A percentile compares a stretch with the other conserved stretches of the same genome.
Evolutionary conservation across 2,329 filamentous ascomycete species (phyloP).

Genomic region (Penicillium frequentans): DNA sequence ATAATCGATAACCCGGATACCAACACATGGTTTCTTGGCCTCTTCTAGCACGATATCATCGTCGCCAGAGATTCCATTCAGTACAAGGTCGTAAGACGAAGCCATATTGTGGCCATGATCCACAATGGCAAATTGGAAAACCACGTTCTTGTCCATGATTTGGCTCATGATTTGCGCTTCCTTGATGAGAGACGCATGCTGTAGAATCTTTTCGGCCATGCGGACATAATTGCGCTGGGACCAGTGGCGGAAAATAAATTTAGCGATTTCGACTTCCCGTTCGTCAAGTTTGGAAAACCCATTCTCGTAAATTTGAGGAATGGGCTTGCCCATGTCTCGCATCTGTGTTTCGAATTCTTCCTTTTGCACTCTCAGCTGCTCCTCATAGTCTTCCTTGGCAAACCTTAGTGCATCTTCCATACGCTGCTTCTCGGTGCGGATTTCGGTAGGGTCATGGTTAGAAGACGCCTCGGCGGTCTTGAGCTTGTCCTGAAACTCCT

Average conservation of each 20-base stretch:
- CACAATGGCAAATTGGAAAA: slow-evolving; percentile 92
- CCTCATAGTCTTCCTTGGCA: slow-evolving; percentile 85
- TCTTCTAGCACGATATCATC: slow-evolving; percentile 80
- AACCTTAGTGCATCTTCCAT: slow-evolving; percentile 81
- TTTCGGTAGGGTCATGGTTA: slow-evolving; percentile 77
- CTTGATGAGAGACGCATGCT: slow-evolving; percentile 83
- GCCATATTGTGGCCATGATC: slow-evolving; percentile 84
- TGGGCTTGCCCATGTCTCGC: slow-evolving; percentile 65
- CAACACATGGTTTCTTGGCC: slow-evolving; percentile 84
- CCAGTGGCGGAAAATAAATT: slow-evolving; percentile 71
- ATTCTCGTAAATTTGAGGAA: slow-evolving; percentile 52
- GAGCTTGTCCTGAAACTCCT: slow-evolving; percentile 76
- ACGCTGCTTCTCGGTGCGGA: slow-evolving; percentile 74
- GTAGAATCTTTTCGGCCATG: slow-evolving; percentile 89
- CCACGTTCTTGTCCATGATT: slow-evolving; percentile 86
- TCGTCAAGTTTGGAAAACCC: slow-evolving; percentile 61
- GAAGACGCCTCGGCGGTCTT: slow-evolving; percentile 69
- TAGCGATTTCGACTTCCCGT: slow-evolving; percentile 70
- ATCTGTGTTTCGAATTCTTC: slow-evolving; percentile 82
- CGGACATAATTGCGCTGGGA: slow-evolving; percentile 80
- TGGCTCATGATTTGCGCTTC: slow-evolving; percentile 98
- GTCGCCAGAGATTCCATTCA: slow-evolving; percentile 85
- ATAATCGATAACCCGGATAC: slow-evolving; percentile 87
- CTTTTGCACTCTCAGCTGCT: slow-evolving; percentile 78
- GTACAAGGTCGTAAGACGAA: slow-evolving; percentile 93